phyloP scores from a whole-genome alignment of 1,139 yeast genomes.

The Yamadazyma sp. region DNA sequence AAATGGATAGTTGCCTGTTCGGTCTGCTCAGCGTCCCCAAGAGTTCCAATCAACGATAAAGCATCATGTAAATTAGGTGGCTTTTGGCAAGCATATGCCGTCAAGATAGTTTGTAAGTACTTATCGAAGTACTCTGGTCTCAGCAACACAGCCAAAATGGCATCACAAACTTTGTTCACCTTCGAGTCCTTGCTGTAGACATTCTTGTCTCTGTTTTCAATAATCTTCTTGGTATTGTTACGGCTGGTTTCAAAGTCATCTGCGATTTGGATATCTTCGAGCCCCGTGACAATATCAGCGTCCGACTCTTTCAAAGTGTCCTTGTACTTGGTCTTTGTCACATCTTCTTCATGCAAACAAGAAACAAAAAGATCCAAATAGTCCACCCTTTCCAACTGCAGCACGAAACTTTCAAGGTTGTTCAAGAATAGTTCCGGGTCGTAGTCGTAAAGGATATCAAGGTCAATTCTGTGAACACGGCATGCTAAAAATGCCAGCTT shows the following conservation, averaged over 20 bases:
- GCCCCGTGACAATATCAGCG: slow-evolving; percentile 5
- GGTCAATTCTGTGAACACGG: slow-evolving; percentile 86
- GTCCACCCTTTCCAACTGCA: slow-evolving; percentile 69
- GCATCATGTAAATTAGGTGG: slow-evolving; percentile 87
- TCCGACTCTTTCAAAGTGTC: slow-evolving; percentile 54
- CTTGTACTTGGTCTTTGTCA: slow-evolving; percentile 74
- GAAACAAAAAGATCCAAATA: slow-evolving; percentile 86
- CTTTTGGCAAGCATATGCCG: slow-evolving; percentile 88
- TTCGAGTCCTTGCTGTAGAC: slow-evolving; percentile 50
- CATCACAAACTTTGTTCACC: slow-evolving; percentile 75
- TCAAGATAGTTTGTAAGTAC: slow-evolving; percentile 76
- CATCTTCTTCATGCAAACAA: slow-evolving; percentile 85
- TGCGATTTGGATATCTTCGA: slow-evolving; percentile 8
- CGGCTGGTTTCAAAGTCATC: slow-evolving; percentile 7
- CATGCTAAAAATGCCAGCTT: slow-evolving; percentile 76
- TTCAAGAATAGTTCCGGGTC: slow-evolving; percentile 66
- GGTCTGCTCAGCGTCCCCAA: slow-evolving; percentile 47
- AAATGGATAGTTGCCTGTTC: slow-evolving; percentile 75
- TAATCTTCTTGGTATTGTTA: slow-evolving; percentile 11
- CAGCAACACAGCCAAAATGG: slow-evolving; percentile 57
- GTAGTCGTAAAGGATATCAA: slow-evolving; percentile 88
- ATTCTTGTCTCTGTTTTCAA: slow-evolving; percentile 32
- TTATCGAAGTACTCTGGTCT: slow-evolving; percentile 53
- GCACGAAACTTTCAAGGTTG: slow-evolving; percentile 68
- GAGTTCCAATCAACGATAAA: slow-evolving; percentile 56